phyloP scores from a whole-genome alignment of 495 filamentous ascomycete genomes.

The Cladorrhinum samala region DNA sequence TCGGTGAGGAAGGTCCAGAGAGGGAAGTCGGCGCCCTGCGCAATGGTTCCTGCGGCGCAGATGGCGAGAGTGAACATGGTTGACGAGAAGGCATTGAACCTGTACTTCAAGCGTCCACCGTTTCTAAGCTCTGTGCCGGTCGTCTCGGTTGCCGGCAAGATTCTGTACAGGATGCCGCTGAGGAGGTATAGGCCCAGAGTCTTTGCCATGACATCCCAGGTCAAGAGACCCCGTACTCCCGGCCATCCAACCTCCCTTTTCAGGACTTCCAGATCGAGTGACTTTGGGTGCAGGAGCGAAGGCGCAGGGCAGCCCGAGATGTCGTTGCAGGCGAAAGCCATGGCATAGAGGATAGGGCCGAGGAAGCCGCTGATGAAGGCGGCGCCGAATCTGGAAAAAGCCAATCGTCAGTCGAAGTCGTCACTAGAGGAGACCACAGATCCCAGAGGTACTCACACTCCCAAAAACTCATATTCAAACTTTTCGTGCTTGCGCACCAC shows the following conservation, averaged over 20 bases:
- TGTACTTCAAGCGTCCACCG: slow-evolving; percentile 77
- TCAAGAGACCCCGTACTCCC: slow-evolving; percentile 56
- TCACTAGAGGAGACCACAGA: too few species aligned
- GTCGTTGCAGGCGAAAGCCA: slow-evolving; percentile 87
- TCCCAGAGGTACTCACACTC: slow-evolving; percentile 75
- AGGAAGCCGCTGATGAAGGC: slow-evolving; percentile 68
- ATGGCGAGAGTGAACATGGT: slow-evolving; percentile 62
- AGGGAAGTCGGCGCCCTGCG: slow-evolving; percentile 73
- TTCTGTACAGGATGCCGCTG: slow-evolving; percentile 64
- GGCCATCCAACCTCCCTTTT: slow-evolving; percentile 80
- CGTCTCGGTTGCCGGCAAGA: slow-evolving; percentile 69
- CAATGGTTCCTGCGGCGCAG: slow-evolving; percentile 64
- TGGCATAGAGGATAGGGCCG: slow-evolving; percentile 65
- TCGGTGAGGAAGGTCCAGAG: slow-evolving; percentile 91
- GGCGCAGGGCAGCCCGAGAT: slow-evolving; percentile 84
- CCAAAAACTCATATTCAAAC: slow-evolving; percentile 34
- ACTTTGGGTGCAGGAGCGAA: slow-evolving; percentile 70
- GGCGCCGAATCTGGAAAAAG: slow-evolving; percentile 60
- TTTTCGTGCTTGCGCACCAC: background rate
- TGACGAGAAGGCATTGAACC: slow-evolving; percentile 82
- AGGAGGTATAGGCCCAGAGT: slow-evolving; percentile 75
- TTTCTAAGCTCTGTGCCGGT: slow-evolving; percentile 63
- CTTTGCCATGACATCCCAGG: slow-evolving; percentile 56
- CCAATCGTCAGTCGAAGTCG: background rate
- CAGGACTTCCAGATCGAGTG: slow-evolving; percentile 60